Percentiles rank a stretch among this genome's conserved stretches.
Evolutionary conservation across 139 green algal species (phyloP).

Genomic region (Coelastrella sp.): DNA sequence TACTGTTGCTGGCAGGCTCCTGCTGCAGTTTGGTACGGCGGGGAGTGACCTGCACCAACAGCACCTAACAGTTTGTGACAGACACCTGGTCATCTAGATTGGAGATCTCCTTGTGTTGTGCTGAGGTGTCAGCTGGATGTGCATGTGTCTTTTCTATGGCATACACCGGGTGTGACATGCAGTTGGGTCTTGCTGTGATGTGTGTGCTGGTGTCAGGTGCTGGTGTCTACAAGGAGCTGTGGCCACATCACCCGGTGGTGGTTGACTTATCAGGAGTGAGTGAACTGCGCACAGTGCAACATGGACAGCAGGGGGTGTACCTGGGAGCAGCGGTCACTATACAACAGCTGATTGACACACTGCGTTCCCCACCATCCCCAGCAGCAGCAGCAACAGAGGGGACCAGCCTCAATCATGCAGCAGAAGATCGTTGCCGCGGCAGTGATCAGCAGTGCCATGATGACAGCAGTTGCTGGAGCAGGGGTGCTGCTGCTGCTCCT

Average conservation of each 20-base stretch:
- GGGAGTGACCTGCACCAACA: not conserved
- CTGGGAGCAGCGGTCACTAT: constrained; percentile 6
- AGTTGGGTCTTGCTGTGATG: not conserved
- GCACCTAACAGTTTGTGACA: too few species aligned
- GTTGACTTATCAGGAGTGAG: not conserved
- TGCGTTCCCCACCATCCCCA: not conserved
- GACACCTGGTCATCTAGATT: too few species aligned
- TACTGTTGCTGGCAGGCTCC: not conserved
- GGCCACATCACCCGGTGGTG: constrained; percentile 4
- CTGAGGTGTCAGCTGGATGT: too few species aligned
- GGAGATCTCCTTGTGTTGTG: too few species aligned
- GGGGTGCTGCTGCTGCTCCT: not conserved
- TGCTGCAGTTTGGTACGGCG: not conserved
- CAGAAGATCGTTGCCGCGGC: not conserved
- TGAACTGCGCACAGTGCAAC: not conserved
- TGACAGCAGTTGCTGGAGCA: not conserved
- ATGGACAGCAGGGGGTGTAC: not conserved
- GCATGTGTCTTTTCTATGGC: too few species aligned
- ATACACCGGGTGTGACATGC: too few species aligned
- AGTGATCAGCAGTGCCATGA: not conserved
- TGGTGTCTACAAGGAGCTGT: constrained; percentile 42
- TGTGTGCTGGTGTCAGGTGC: not conserved
- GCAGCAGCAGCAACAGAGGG: constrained; percentile 24
- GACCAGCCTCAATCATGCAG: not conserved
- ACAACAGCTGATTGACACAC: not conserved